A percentile compares a stretch with the other conserved stretches of the same genome.
Conservation (phyloP, 2,329 filamentous ascomycete species). For the Botryotinia globosa region DNA sequence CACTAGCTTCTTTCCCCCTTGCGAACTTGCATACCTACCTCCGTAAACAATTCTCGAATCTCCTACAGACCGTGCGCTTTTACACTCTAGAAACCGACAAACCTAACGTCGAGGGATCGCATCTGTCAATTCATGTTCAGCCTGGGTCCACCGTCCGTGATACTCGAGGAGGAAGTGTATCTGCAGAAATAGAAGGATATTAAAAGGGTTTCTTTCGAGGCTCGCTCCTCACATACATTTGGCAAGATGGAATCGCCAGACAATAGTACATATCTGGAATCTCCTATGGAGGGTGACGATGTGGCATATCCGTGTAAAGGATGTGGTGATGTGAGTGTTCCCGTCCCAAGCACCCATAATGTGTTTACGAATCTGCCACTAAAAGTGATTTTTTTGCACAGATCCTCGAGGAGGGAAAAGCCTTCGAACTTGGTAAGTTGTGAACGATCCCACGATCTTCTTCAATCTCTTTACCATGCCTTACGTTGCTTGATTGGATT, state of each 20-base stretch:
- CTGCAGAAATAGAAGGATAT: slow-evolving; percentile 26
- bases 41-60: slow-evolving; percentile 19
- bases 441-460: slow-evolving; percentile 1
- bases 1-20: slow-evolving; percentile 16
- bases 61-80: slow-evolving; percentile 16
- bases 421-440: slow-evolving; percentile 85
- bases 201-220: slow-evolving; percentile 21
- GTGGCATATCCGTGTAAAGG: slow-evolving; percentile 83
- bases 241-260: slow-evolving; percentile 52
- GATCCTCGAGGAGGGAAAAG: slow-evolving; percentile 98
- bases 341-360: slow-evolving; percentile 16
- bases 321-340: slow-evolving; percentile 74
- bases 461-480: slow-evolving; percentile 6
- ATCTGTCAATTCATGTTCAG: slow-evolving; percentile 34
- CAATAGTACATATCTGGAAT: slow-evolving; percentile 49
- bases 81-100: slow-evolving; percentile 13
- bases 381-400: slow-evolving; percentile 42
- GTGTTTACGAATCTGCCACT: slow-evolving; percentile 24
- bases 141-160: slow-evolving; percentile 23
- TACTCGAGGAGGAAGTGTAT: slow-evolving; percentile 31
- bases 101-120: slow-evolving; percentile 28
- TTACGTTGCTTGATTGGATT: slow-evolving; percentile 19
- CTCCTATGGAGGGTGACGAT: slow-evolving; percentile 67
- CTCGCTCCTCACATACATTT: slow-evolving; percentile 20
- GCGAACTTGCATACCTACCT: slow-evolving; percentile 17